Evolutionary conservation across 345 rosid species (phyloP).

Genomic region (Populus pruinosa): DNA sequence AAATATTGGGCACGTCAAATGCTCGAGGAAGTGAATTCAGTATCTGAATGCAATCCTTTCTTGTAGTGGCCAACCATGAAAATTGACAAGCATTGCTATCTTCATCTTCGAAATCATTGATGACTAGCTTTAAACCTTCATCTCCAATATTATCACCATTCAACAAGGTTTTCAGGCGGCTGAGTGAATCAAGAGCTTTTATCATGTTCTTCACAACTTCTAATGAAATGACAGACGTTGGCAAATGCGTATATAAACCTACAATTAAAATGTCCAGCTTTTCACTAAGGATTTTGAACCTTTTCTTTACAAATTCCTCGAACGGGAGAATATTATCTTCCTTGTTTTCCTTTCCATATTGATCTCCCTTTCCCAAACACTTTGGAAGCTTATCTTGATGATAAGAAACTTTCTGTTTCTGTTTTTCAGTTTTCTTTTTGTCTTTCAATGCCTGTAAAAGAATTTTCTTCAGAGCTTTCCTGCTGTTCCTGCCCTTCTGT

Average conservation of each 20-base stretch:
- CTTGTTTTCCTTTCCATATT: not conserved
- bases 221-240: slow-evolving; percentile 1
- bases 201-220: not conserved
- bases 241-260: not conserved
- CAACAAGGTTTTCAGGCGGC: not conserved
- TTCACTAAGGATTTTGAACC: not conserved
- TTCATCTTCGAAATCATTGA: not conserved
- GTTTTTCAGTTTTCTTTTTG: not conserved
- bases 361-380: not conserved
- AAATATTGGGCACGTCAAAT: not conserved
- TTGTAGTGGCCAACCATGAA: not conserved
- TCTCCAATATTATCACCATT: not conserved
- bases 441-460: not conserved
- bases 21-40: slow-evolving; percentile 12
- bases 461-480: not conserved
- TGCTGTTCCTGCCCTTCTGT: not conserved
- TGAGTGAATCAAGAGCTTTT: not conserved
- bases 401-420: not conserved
- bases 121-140: not conserved
- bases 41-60: not conserved
- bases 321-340: not conserved
- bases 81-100: not conserved
- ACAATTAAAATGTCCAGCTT: not conserved
- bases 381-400: not conserved
- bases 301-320: slow-evolving; percentile 1